phyloP scores from a whole-genome alignment of 805 yeast genomes.

The Citeromyces nyonsensis region DNA sequence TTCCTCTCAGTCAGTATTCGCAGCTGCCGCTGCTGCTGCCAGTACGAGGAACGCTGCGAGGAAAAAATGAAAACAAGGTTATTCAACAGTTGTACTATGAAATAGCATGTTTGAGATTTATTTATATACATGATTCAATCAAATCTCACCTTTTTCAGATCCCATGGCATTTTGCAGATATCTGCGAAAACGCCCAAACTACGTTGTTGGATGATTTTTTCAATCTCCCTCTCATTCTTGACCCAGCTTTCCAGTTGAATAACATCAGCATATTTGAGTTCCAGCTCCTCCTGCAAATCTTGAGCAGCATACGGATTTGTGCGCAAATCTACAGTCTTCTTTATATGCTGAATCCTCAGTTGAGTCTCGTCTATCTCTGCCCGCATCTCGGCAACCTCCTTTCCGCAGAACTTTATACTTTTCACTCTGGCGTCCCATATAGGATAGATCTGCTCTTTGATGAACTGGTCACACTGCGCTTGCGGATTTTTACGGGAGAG shows the following conservation, averaged over 20 bases:
- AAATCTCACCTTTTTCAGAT: too few species aligned
- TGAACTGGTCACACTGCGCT: constrained; percentile 18
- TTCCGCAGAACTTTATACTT: constrained; percentile 24
- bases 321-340: constrained; percentile 13
- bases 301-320: constrained; percentile 36
- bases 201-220: constrained; percentile 20
- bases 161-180: constrained; percentile 11
- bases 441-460: constrained; percentile 20
- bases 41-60: constrained; percentile 4
- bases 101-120: too few species aligned
- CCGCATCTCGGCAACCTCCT: constrained; percentile 14
- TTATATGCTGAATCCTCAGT: constrained; percentile 6
- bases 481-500: constrained; percentile 3
- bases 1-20: constrained; percentile 5
- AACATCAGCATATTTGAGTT: constrained; percentile 12
- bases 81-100: too few species aligned
- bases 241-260: constrained; percentile 17
- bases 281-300: constrained; percentile 16
- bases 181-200: constrained; percentile 18
- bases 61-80: too few species aligned
- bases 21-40: constrained; percentile 8
- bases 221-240: constrained; percentile 22
- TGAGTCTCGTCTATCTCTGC: constrained; percentile 12
- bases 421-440: constrained; percentile 27
- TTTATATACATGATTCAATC: too few species aligned